Evolutionary conservation across 192 early-diverging fungal genomes (phyloP), one percentile per base, ranked within the genome.

Genomic region (Coemansia sp.): DNA sequence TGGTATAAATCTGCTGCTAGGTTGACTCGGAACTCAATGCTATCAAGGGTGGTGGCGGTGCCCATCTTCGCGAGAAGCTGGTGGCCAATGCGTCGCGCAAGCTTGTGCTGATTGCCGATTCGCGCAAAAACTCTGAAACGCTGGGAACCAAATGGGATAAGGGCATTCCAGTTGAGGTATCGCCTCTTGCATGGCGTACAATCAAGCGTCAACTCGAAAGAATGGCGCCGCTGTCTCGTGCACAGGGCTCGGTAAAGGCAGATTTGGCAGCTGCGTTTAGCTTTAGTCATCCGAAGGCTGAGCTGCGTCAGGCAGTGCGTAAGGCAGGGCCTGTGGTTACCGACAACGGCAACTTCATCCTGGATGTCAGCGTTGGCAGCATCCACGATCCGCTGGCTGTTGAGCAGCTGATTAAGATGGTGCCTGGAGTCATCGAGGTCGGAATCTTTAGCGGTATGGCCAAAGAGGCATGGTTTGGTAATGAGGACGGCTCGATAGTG

Each of bases 291-390:
- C 85, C 85, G 8, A 86, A 76, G 0, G 87, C 91, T 4, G 82
- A 67, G n/a, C 73, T 98, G 35, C 88, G 96, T 34, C 94, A 94
- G 92, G 94, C 90, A 2, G 86, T 87, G 57, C 85, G 45, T 33
- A 98, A 98, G 77, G 96, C 96, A 0, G 96, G 96, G 5, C 96
- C 96, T 2, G 92, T 95, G 33, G 91, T 96, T 2, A 96, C 94
- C 11, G 96, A 98, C 72, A 95, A 95, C 67, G 94, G 95, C 9
- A 96, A 95, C 83, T 92, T 96, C 82, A 83, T 96, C 33, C 84
- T 98, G 43, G 95, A 98, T 83, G 92, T 89, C 4, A 78, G 90
- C 38, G 91, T 98, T 77, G 91, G 92, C 33, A 74, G 83, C 12
- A 95, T 96, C 68, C 67, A 83, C 11, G 84, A 90, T 37, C 92